Evolutionary conservation across 2,329 filamentous ascomycete species (phyloP), one percentile per base, ranked within the genome.

Genomic region (Hypoxylon sp.): DNA sequence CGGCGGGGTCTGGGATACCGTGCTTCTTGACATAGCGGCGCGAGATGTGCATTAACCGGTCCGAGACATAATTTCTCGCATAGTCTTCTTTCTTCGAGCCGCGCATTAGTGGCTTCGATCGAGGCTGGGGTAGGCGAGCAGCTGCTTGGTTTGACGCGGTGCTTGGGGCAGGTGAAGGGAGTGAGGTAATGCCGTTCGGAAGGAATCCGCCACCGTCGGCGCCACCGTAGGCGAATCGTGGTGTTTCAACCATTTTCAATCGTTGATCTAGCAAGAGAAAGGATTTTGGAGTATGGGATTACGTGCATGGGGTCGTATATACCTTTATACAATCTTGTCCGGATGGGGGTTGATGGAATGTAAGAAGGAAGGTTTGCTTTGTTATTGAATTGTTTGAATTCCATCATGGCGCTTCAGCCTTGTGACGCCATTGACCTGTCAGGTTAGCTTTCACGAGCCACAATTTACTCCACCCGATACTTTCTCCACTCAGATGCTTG

Each of bases 11-110:
- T 0, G 81, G 77, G 0, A 80, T 77, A 46, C 83, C 82, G 60
- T 86, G 85, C 73, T 89, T 90, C 79, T 90, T 90, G 46, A 89
- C 83, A 62, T 86, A 90, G 39, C 87, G 86, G 5, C 88, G 84
- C 5, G 84, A 87, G 10, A 87, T 82, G 68, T 86, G 79, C 51
- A 87, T 75, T 14, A 90, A 78, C 10, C 82, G 83, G 6, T 84
- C 82, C 46, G 88, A 85, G 5, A 88, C 83, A 71, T 86, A 90
- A n/a, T 86, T 80, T 47, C 88, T 82, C 9, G 89, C 85, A 48
- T 86, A 82, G 61, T 88, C 87, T 73, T 90, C 89, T 71, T 90
- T 90, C 35, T 79, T 83, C 0, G 87, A 90, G 0, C 88, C 88
- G 0, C 88, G 82, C 13, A 81, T 80, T 1, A 91, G 76, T 0